phyloP scores from a whole-genome alignment of 306 rosid genomes.

The Sicyos baderoa region DNA sequence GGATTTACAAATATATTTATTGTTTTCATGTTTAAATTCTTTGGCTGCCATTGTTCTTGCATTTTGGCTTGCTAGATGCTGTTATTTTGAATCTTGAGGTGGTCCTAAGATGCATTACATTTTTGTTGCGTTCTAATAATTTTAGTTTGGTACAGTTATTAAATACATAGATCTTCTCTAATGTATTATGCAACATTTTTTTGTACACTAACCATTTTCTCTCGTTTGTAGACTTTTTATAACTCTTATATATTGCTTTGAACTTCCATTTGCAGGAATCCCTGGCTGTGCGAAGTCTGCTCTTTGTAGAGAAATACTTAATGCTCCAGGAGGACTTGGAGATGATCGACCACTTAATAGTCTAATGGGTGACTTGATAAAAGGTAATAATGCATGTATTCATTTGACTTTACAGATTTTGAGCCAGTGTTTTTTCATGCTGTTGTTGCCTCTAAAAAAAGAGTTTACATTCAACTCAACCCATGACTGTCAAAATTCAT shows the following conservation, averaged over 20 bases:
- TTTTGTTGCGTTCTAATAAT: not conserved
- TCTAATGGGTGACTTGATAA: constrained; percentile 89
- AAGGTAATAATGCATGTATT: constrained; percentile 37
- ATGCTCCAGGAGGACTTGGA: constrained; percentile 55
- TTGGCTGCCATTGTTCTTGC: not conserved
- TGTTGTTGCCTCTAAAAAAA: not conserved
- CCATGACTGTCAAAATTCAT: too few relatives aligned
- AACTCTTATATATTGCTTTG: constrained; percentile 23
- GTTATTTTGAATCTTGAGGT: constrained; percentile 6
- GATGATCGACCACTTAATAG: constrained; percentile 73
- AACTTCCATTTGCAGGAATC: constrained; percentile 47
- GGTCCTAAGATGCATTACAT: not conserved
- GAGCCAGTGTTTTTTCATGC: not conserved
- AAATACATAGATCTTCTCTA: constrained; percentile 5
- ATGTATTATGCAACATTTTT: not conserved
- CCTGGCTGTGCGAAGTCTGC: constrained; percentile 96
- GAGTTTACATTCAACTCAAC: not conserved
- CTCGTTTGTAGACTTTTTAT: not conserved
- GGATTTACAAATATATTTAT: not conserved
- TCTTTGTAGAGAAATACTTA: constrained; percentile 80
- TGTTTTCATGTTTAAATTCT: not conserved
- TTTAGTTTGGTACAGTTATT: not conserved
- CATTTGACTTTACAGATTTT: not conserved
- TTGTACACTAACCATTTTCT: constrained; percentile 13
- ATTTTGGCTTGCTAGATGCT: constrained; percentile 5